phyloP scores from a whole-genome alignment of 768 basidiomycete species.

The Lactarius hengduanensis region DNA sequence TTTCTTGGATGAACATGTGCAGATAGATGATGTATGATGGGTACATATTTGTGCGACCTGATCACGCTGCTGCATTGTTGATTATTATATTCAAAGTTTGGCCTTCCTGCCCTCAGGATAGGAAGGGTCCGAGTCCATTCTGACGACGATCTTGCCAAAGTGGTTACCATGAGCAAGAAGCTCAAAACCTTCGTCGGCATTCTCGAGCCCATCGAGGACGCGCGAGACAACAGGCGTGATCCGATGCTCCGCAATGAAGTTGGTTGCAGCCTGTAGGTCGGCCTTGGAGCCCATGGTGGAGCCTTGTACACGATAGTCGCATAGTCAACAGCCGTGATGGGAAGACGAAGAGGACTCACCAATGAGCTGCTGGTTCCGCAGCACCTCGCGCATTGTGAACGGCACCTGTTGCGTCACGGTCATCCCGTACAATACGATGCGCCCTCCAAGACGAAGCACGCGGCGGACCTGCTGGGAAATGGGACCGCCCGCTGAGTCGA shows the following conservation, averaged over 20 bases:
- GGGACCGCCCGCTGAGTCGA: conserved; percentile 48
- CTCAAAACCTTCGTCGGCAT: conserved; percentile 68
- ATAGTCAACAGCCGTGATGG: neutral
- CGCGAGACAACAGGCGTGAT: conserved; percentile 71
- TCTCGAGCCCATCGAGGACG: conserved; percentile 63
- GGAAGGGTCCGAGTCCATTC: conserved; percentile 34
- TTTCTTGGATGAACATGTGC: neutral
- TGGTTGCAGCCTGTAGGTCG: conserved; percentile 70
- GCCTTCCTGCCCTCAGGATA: neutral
- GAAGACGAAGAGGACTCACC: conserved; percentile 44
- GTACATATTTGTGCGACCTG: neutral
- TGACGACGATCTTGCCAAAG: conserved; percentile 77
- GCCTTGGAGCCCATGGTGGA: conserved; percentile 82
- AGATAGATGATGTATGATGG: neutral
- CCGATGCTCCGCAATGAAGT: conserved; percentile 61
- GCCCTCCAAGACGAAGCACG: conserved; percentile 40
- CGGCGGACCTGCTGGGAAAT: conserved; percentile 38
- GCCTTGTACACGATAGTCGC: conserved; percentile 42
- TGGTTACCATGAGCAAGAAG: conserved; percentile 61
- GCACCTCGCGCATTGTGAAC: conserved; percentile 76
- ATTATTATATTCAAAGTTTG: conserved; percentile 9
- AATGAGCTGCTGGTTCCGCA: conserved; percentile 70
- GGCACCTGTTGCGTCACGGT: conserved; percentile 56
- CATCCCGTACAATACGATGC: conserved; percentile 43
- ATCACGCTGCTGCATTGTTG: neutral